Evolutionary conservation across 2,329 filamentous ascomycete genomes (phyloP), one percentile per base, ranked within the genome.

Genomic region (Colletotrichum tanaceti): DNA sequence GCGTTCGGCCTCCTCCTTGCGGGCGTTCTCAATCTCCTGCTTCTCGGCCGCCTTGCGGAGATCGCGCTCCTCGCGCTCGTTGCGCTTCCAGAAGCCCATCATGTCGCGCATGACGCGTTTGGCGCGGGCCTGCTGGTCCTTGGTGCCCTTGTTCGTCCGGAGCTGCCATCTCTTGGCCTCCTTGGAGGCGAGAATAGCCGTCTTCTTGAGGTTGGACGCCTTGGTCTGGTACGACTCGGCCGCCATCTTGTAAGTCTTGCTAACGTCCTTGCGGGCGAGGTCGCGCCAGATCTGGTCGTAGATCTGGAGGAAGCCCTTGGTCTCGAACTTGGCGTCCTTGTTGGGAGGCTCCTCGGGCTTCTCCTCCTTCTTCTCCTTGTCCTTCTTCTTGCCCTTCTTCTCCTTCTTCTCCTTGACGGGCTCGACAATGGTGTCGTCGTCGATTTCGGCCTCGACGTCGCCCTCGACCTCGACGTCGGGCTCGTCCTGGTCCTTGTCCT

Each of bases 61-160:
- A 78, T 99, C 96, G 70, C 96, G 93, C 78, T 99, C 96, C 78
- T 99, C 96, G 61, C 95, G 92, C 80, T 99, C 96, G 78, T 99
- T 99, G 65, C 95, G 91, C 82, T 98, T 98, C 96, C 96, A 99
- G 86, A 98, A 99, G 66, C 93, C 90, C 88, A 98, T 96, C 96
- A 99, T 99, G 81, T 99, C 96, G 77, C 96, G 90, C 96, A 99
- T 99, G 68, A 95, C 95, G 73, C 96, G 92, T 85, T 99, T 99
- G 67, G 96, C 96, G 55, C 96, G 90, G 49, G 96, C 96, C 78
- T 98, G 96, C 4, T 97, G 92, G 79, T 99, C 96, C 80, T 99
- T 99, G 79, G 93, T 96, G 77, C 94, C 97, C 86, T 99, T 98
- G 84, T 99, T 99, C 62, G 96, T 99, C 49, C 94, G 92, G 70